Conservation (phyloP, 495 filamentous ascomycete genomes). For the Neurospora cerealis region DNA sequence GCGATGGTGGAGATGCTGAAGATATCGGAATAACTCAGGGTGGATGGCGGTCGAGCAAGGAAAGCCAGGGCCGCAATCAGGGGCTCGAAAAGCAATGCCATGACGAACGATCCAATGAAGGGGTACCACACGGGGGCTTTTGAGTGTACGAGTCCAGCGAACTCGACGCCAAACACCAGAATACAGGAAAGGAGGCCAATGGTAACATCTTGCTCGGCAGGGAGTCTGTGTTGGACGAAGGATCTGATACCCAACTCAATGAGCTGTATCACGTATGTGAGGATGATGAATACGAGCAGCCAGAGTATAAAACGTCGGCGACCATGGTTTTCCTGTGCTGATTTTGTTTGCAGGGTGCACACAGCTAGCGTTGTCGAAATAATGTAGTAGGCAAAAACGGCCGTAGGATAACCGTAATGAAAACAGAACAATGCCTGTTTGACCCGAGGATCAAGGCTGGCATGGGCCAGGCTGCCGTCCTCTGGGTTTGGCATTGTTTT, state of each 20-base stretch:
- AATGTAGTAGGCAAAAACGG: conserved; percentile 47
- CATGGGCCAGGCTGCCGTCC: conserved; percentile 5
- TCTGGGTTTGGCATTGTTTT: conserved; percentile 12
- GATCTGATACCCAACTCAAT: conserved; percentile 30
- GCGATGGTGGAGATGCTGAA: conserved; percentile 25
- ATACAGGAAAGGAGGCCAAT: conserved; percentile 44
- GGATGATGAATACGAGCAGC: conserved; percentile 36
- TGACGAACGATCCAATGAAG: conserved; percentile 45
- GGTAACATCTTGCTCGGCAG: conserved; percentile 34
- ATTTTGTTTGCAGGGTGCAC: conserved; percentile 44
- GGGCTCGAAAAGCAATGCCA: conserved; percentile 42
- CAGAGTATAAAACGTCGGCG: conserved; percentile 37
- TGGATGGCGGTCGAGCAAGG: conserved; percentile 7
- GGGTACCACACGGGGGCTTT: conserved; percentile 50
- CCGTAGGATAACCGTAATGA: conserved; percentile 46
- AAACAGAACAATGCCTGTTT: conserved; percentile 22
- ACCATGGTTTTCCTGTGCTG: conserved; percentile 23
- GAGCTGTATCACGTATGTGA: conserved; percentile 42
- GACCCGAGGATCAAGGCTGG: not conserved
- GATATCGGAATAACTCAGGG: conserved; percentile 16
- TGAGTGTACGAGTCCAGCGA: conserved; percentile 38
- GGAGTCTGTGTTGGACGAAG: conserved; percentile 29
- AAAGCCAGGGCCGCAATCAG: conserved; percentile 28
- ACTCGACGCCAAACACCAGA: conserved; percentile 44
- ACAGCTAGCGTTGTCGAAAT: conserved; percentile 39